Evolutionary conservation across 78 protist species (phyloP).

Genomic region (Planoprotostelium fungivorum): DNA sequence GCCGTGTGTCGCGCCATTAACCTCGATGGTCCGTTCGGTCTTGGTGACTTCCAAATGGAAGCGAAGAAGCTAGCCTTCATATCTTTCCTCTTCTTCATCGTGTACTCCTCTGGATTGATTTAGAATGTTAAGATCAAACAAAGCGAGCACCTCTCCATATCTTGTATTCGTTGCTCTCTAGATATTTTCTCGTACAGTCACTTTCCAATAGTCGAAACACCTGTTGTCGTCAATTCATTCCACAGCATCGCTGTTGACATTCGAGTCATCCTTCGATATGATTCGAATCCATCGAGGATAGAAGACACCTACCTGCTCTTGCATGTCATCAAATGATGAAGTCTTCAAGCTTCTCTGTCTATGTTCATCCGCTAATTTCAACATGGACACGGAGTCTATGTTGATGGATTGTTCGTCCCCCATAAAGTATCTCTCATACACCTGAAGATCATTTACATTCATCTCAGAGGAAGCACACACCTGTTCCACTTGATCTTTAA

Average conservation of each 20-base stretch:
- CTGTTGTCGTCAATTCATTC: neutral
- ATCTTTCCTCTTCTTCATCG: neutral
- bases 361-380: neutral
- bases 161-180: neutral
- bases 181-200: neutral
- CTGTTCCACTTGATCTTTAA: neutral
- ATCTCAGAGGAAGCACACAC: neutral
- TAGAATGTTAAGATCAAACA: too few relatives aligned
- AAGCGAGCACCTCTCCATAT: neutral
- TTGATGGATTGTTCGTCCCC: neutral
- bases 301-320: neutral
- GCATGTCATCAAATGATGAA: neutral
- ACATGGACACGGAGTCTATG: neutral
- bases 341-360: neutral
- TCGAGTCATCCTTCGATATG: too few relatives aligned
- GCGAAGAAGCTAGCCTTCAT: neutral
- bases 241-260: neutral
- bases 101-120: neutral
- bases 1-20: too few relatives aligned
- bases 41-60: neutral
- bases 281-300: too few relatives aligned
- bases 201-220: neutral
- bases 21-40: too few relatives aligned
- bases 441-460: neutral
- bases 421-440: neutral